Percentiles rank a stretch among this genome's conserved stretches.
phyloP scores from a whole-genome alignment of 805 yeast genomes.

The Peterozyma toletana region DNA sequence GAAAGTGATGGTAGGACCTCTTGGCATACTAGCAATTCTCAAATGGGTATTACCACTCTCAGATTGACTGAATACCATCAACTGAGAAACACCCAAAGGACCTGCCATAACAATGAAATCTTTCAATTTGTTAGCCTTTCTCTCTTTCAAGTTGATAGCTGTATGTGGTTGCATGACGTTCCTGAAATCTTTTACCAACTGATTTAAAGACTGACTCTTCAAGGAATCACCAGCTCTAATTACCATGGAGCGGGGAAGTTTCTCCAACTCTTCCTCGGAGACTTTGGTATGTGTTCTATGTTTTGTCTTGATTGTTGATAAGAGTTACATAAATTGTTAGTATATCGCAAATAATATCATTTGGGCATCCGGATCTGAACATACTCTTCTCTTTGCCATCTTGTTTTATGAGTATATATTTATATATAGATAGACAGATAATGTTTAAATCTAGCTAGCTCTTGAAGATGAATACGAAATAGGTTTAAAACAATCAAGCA shows the following conservation, averaged over 20 bases:
- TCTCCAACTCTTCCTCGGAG: constrained; percentile 58
- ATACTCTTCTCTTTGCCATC: constrained; percentile 24
- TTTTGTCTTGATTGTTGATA: constrained; percentile 38
- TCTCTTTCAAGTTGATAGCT: constrained; percentile 78
- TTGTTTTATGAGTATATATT: background rate
- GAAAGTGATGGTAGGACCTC: constrained; percentile 92
- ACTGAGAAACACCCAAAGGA: constrained; percentile 86
- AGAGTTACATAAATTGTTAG: background rate
- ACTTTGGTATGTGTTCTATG: constrained; percentile 77
- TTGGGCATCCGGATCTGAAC: constrained; percentile 7
- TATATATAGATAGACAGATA: no score
- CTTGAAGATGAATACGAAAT: no score
- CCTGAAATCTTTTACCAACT: constrained; percentile 82
- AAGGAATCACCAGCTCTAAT: constrained; percentile 74
- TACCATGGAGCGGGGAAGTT: constrained; percentile 91
- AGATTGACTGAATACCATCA: constrained; percentile 80
- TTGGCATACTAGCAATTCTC: constrained; percentile 80
- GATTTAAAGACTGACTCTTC: constrained; percentile 74
- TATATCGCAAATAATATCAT: background rate
- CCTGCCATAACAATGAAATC: constrained; percentile 99
- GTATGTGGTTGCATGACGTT: constrained; percentile 95
- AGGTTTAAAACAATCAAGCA: no score
- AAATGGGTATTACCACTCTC: constrained; percentile 73
- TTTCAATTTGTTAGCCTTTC: constrained; percentile 79
- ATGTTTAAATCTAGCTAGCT: no score